Evolutionary conservation across 345 rosid species (phyloP), one percentile per base, ranked within the genome.

Genomic region (Murraya paniculata): DNA sequence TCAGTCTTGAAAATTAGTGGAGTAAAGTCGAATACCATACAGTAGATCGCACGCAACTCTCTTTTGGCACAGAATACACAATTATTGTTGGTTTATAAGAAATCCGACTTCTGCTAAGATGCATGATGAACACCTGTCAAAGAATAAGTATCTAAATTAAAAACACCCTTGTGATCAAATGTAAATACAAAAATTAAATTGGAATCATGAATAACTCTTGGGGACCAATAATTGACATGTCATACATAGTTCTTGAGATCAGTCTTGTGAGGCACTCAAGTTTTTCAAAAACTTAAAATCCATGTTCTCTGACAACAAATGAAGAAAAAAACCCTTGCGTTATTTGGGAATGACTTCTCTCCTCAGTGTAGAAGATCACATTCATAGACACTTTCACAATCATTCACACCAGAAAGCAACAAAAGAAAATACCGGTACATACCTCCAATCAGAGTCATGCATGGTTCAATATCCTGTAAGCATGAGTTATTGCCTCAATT

Each of bases 401-500:
- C 58, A 62, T 9, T 53, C 30, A 70, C 27, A 53, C 36, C 4
- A 53, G 41, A 59, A 33, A 35, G 31, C 75, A 57, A 69, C 57
- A 53, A 39, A 31, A 70, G 4, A 25, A 53, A 73, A 55, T 13
- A 38, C 55, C 18, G 4, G 18, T 39, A 64, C 38, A 64, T 72
- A 82, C 81, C 79, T 74, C 45, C 64, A 78, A 36, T 58, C 33
- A n/a, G 31, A 67, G 64, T 48, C 50, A n/a, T 31, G n/a, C 31
- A 66, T 1, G 61, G 60, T 45, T 64, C 31, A 64, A 39, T 28
- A 16, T 57, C 69, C 59, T 41, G 30, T 28, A 60, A 53, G 61
- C 22, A 31, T 39, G n/a, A 38, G 39, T 4, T 22, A 64, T 55
- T 31, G 39, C 62, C 58, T 39, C 21, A 19, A 4, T 36, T 35